Percentiles rank a stretch among this genome's conserved stretches.
phyloP scores from a whole-genome alignment of 495 filamentous ascomycete genomes.

The Staphylotrichum tortipilum region DNA sequence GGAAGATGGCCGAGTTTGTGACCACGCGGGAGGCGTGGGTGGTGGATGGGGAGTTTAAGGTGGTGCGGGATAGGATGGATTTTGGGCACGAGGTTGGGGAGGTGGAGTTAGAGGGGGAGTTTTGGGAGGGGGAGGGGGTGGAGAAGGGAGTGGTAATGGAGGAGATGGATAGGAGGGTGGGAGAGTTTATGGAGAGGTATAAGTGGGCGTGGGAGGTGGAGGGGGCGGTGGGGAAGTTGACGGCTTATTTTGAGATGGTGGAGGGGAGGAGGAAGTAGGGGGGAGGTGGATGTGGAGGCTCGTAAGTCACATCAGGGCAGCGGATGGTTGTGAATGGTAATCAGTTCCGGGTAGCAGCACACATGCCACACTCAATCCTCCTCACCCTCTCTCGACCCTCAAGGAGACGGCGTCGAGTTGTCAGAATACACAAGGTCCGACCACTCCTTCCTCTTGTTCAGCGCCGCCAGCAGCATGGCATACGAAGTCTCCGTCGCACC shows the following conservation, averaged over 20 bases:
- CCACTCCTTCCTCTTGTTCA: neutral
- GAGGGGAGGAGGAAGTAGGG: neutral
- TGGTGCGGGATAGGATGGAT: conserved; percentile 28
- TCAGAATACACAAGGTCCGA: neutral
- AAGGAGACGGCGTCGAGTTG: neutral
- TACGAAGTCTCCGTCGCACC: neutral
- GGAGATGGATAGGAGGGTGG: conserved; percentile 27
- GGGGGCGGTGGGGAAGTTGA: conserved; percentile 31
- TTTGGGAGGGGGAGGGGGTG: conserved; percentile 3
- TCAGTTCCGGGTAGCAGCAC: neutral
- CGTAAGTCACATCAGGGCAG: no score
- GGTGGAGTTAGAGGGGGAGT: conserved; percentile 25
- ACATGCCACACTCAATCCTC: no score
- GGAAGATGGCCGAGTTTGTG: conserved; percentile 21
- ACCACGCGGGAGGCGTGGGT: conserved; percentile 25
- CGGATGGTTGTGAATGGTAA: neutral
- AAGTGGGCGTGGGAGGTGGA: conserved; percentile 28
- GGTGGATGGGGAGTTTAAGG: conserved; percentile 26
- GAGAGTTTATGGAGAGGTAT: conserved; percentile 29
- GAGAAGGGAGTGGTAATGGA: conserved; percentile 19
- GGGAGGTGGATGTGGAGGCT: neutral
- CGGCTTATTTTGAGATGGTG: conserved; percentile 29
- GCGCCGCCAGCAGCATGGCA: neutral
- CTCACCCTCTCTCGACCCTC: neutral
- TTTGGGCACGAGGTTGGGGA: conserved; percentile 34